Evolutionary conservation across 2,329 filamentous ascomycete species (phyloP).

Genomic region (Knoxdaviesia capensis): DNA sequence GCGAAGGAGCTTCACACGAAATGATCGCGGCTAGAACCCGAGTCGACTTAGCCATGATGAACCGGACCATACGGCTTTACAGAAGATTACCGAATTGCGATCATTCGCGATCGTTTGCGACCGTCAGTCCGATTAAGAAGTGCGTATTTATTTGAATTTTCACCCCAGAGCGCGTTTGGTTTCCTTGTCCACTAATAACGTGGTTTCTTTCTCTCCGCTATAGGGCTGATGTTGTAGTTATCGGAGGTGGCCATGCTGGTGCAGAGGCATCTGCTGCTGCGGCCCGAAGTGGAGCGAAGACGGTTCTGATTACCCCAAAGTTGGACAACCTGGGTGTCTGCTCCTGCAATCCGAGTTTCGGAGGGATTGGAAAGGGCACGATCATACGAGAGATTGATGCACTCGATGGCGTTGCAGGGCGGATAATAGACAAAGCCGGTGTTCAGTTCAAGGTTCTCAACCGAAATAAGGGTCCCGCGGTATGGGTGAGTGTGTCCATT

Average conservation of each 20-base stretch:
- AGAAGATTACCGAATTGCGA: too few species aligned
- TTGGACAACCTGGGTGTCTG: constrained; percentile 80
- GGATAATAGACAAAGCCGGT: constrained; percentile 81
- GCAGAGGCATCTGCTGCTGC: constrained; percentile 85
- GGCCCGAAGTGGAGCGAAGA: constrained; percentile 71
- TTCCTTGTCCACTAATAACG: neutral
- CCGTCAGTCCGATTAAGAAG: too few species aligned
- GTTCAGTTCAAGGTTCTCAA: constrained; percentile 90
- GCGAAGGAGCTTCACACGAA: too few species aligned
- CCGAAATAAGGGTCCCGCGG: constrained; percentile 73
- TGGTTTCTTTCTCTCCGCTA: neutral
- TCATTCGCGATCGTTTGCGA: too few species aligned
- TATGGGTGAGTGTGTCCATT: constrained; percentile 40
- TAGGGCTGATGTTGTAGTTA: constrained; percentile 76
- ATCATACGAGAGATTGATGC: constrained; percentile 93
- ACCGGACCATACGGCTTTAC: too few species aligned
- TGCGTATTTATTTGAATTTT: too few species aligned
- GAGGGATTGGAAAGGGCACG: constrained; percentile 95
- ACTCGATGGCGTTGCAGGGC: constrained; percentile 70
- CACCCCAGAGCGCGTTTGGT: neutral
- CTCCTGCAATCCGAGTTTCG: constrained; percentile 93
- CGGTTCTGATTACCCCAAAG: constrained; percentile 75
- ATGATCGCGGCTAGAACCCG: too few species aligned
- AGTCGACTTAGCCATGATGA: too few species aligned
- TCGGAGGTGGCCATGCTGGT: constrained; percentile 89